Evolutionary conservation across 2,329 filamentous ascomycete species (phyloP).

Genomic region (Shiraia sp.): DNA sequence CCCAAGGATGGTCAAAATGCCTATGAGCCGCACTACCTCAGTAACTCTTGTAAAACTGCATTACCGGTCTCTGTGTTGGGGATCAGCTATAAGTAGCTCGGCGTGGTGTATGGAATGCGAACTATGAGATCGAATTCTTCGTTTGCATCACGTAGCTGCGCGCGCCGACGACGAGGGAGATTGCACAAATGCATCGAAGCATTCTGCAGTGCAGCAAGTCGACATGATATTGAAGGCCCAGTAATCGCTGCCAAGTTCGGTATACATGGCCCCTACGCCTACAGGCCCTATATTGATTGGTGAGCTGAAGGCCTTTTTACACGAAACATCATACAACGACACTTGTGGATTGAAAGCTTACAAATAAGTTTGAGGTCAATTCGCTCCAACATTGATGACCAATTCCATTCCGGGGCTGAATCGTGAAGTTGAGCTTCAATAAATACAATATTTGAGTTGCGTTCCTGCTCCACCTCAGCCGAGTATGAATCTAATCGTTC

Average conservation of each 20-base stretch:
- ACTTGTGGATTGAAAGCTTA: conserved; percentile 10
- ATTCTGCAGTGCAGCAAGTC: conserved; percentile 21
- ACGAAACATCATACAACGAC: not conserved
- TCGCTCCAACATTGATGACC: conserved; percentile 26
- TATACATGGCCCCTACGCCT: conserved; percentile 15
- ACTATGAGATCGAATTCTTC: no score
- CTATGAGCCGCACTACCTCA: no score
- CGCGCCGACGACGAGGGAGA: not conserved
- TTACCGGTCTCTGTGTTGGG: no score
- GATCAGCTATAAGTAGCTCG: no score
- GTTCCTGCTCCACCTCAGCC: conserved; percentile 4
- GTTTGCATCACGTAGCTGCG: no score
- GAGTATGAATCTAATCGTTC: conserved; percentile 24
- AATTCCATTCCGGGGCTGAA: conserved; percentile 30
- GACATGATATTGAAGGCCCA: conserved; percentile 25
- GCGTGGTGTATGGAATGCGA: no score
- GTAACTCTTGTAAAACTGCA: no score
- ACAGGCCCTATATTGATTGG: conserved; percentile 13
- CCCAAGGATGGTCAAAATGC: no score
- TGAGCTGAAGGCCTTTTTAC: not conserved
- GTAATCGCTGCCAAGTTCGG: conserved; percentile 21
- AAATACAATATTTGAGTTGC: not conserved
- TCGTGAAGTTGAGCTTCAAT: conserved; percentile 1
- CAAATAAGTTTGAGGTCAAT: conserved; percentile 17
- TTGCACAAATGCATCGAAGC: conserved; percentile 11